Evolutionary conservation across 1,139 yeast species (phyloP), one percentile per base, ranked within the genome.

Genomic region (Taphrina flavorubra): DNA sequence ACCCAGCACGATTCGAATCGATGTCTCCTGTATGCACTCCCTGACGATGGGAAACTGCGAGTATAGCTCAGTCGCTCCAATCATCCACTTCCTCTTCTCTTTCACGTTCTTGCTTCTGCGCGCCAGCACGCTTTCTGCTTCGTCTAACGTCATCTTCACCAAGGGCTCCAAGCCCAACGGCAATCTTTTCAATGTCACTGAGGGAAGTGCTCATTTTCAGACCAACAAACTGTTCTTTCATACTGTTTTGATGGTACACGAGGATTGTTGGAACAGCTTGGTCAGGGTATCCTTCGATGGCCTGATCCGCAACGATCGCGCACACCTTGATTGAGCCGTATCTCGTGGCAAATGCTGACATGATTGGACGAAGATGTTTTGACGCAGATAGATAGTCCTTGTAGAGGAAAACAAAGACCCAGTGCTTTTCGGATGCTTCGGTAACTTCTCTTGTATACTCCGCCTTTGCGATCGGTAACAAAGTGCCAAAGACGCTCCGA

Each of bases 241-340:
- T 57, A 36, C 61, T 73, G 18, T 71, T 71, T 69, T 90, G 85
- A 75, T 85, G 85, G 77, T 94, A 94, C 1, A 95, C 84, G 60
- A 94, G 82, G 25, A 94, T 80, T 0, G 99, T 95, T 1, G 99
- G 99, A 74, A 97, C 89, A 78, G 90, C 92, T 51, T 84, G 78
- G 40, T 90, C 92, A 0, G 98, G 97, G 77, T 92, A 94, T 76
- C 88, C 87, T 75, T 92, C 98, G 72, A 92, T 89, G 70, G 97
- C 96, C 77, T 97, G 86, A 71, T 86, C 83, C 25, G 90, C 97
- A 14, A 90, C 89, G 65, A 94, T 94, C 73, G 94, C 97, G 57
- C 92, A 94, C 76, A 94, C 88, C 78, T 94, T 94, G 74, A 94
- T 79, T 74, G 94, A 97, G n/a, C 86, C 85, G 74, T 83, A 89